Evolutionary conservation across 768 basidiomycete species (phyloP), one percentile per base, ranked within the genome.

Genomic region (Lactarius hatsudake): DNA sequence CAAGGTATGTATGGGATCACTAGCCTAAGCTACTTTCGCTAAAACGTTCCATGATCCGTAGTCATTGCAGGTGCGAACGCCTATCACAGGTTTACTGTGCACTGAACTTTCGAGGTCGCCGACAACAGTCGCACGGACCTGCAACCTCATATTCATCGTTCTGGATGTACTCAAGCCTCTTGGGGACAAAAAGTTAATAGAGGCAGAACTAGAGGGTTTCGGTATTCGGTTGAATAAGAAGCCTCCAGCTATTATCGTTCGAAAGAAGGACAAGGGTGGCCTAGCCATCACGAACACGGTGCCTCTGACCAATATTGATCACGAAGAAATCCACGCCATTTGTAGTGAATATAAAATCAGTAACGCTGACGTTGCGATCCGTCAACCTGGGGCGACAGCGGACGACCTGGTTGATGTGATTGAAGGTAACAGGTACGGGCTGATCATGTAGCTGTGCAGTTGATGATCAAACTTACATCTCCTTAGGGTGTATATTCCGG

Each of bases 91-190:
- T 15, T 51, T 68, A 30, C 45, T 61, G 43, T 34, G 51, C 36
- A 61, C 54, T 51, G 23, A 54, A 42, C 26, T 51, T 62, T 74
- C 61, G 63, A 56, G 45, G 45, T 58, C 63, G 61, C 43, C 53
- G 55, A 23, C 42, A 61, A 63, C 79, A 93, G 97, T 99, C 71
- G 96, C 97, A 9, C 88, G 97, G 67, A 98, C 97, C 48, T 98
- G 97, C 77, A 94, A 98, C 77, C 87, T 98, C 42, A 98, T 99
- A 68, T 98, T 98, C 78, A 98, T 99, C 76, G 92, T 98, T 34
- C 86, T 99, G 59, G 97, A 99, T 74, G 97, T 99, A 32, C 85
- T 97, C 42, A 99, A 98, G 79, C 97, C 97, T n/a, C 86, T 98
- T 20, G 92, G 90, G 30, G 96, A 98, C 81, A 94, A 97, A 74